Conservation (phyloP, 2,329 filamentous ascomycete genomes). For the Cryphonectria japonica region DNA sequence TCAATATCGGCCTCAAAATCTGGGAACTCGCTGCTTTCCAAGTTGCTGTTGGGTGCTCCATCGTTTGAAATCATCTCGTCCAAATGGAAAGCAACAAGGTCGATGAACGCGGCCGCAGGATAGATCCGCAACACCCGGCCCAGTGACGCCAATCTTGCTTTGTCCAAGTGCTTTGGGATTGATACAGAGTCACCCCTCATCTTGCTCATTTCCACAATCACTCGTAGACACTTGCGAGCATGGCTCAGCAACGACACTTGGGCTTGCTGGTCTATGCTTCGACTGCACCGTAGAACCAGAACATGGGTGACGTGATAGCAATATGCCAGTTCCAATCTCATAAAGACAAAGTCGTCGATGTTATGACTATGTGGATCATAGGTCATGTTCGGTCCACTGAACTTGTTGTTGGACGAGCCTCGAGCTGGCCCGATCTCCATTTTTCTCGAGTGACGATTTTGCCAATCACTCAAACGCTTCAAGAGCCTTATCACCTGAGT, state of each 20-base stretch:
- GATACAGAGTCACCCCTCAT: neutral
- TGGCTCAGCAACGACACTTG: neutral
- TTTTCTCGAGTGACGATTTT: neutral
- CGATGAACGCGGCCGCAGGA: neutral
- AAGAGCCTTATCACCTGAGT: neutral
- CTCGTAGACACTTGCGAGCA: neutral
- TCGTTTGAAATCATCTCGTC: neutral
- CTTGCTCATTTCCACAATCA: neutral
- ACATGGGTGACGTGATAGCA: slow-evolving; percentile 1
- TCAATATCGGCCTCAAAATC: neutral
- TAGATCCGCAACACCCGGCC: neutral
- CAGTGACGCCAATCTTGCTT: neutral
- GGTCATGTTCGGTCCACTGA: neutral
- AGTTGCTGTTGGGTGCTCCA: neutral
- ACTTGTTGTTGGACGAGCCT: neutral
- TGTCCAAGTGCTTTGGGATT: neutral
- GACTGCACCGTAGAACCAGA: neutral
- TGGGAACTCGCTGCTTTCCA: neutral
- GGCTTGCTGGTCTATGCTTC: neutral
- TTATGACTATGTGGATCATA: neutral
- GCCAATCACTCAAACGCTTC: neutral
- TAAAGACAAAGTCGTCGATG: neutral
- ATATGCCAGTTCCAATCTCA: neutral
- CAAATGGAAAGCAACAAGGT: neutral
- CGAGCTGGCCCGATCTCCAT: neutral